Evolutionary conservation across 768 basidiomycete species (phyloP), one percentile per base, ranked within the genome.

Genomic region (Mycena galopus): DNA sequence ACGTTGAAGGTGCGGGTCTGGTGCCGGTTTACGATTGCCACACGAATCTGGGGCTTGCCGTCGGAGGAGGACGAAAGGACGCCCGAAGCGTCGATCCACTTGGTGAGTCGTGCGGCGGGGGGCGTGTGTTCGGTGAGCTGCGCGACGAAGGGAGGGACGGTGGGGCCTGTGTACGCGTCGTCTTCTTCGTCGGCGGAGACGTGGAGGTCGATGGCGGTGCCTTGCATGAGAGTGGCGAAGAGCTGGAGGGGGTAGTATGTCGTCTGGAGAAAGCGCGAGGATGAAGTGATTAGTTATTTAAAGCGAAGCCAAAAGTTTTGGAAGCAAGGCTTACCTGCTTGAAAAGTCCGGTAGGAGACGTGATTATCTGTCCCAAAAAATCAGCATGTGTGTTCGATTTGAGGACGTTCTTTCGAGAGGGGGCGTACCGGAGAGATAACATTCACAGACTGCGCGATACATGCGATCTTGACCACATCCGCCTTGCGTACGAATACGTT

Each of bases 401-500:
- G 30, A 21, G 27, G 29, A 27, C 16, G 14, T 63, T 8, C 9
- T 7, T 39, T 39, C 14, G 57, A 23, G 42, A 50, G 35, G 25
- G 69, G 9, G 0, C 82, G 62, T 65, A 85, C 86, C 16, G 87
- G 85, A 8, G 85, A 88, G 29, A 87, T 86, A 53, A 88, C 86
- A 69, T 88, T 88, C 32, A 88, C 84, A 12, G 82, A 86, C 84
- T 91, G 90, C 5, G 90, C 89, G 55, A 90, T 86, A 75, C 90
- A 91, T 2, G 90, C 90, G 58, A 91, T 88, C 71, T 88, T 88
- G 53, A 91, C 87, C 9, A 89, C 82, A 74, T 89, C 87, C 6
- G 88, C 87, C 61, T 91, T 88, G 21, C 90, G 83, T 8, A 91
- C 85, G 71, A 91, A 88, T 6, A 90, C 86, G 75, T 91, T 90